phyloP scores from a whole-genome alignment of 306 rosid genomes.

The Quercus variabilis region DNA sequence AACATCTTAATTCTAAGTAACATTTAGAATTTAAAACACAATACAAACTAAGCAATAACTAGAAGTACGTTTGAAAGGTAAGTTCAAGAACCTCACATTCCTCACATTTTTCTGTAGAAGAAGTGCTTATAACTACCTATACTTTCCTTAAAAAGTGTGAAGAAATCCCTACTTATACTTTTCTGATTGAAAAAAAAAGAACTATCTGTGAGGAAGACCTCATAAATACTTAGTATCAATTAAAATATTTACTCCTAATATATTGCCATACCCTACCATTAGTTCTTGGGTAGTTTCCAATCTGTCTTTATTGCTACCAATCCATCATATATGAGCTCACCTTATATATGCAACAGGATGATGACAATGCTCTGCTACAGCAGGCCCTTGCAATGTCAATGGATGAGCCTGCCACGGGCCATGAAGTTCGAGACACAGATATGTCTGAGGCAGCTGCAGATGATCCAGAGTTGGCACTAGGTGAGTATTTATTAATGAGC shows the following conservation, averaged over 20 bases:
- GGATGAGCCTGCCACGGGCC: conserved; percentile 72
- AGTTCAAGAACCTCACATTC: too few species aligned
- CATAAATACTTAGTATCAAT: background rate
- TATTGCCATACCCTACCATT: background rate
- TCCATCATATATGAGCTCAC: background rate
- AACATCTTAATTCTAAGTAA: too few species aligned
- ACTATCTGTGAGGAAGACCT: too few species aligned
- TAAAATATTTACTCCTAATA: background rate
- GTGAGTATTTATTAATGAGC: conserved; percentile 37
- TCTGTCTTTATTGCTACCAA: background rate
- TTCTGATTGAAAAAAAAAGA: too few species aligned
- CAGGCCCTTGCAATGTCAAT: conserved; percentile 99
- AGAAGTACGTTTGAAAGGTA: too few species aligned
- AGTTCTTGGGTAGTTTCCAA: background rate
- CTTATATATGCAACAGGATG: conserved; percentile 37
- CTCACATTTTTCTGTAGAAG: too few species aligned
- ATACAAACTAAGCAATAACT: too few species aligned
- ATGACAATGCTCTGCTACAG: conserved; percentile 86
- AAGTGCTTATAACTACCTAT: too few species aligned
- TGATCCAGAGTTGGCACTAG: conserved; percentile 92
- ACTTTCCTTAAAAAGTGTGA: too few species aligned
- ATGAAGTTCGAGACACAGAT: conserved; percentile 70
- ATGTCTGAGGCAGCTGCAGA: conserved; percentile 78
- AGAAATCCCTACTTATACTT: too few species aligned
- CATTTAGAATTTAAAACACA: too few species aligned